phyloP scores from a whole-genome alignment of 2,329 filamentous ascomycete genomes.

The Epichloe aotearoae region DNA sequence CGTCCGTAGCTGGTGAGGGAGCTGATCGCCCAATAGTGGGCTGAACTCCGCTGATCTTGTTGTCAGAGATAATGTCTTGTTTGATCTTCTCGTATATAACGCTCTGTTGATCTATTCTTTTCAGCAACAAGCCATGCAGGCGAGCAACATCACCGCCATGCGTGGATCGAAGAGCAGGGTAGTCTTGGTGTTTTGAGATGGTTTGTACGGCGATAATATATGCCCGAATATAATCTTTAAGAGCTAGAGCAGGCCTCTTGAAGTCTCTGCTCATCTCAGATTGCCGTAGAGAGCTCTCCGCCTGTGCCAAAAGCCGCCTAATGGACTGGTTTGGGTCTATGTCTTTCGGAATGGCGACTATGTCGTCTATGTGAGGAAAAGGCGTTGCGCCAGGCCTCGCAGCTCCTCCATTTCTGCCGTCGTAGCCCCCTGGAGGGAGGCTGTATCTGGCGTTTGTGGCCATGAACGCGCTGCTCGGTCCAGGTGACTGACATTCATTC shows the following conservation, averaged over 20 bases:
- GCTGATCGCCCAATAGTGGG: constrained; percentile 19
- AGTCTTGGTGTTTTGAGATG: constrained; percentile 66
- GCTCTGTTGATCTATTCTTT: constrained; percentile 34
- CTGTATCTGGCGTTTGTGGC: constrained; percentile 18
- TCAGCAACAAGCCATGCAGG: constrained; percentile 36
- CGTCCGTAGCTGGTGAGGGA: constrained; percentile 8
- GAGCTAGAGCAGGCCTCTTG: constrained; percentile 57
- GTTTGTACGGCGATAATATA: constrained; percentile 65
- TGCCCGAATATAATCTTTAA: constrained; percentile 73
- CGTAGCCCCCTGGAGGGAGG: constrained; percentile 15
- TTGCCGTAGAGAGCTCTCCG: constrained; percentile 40
- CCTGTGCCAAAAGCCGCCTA: constrained; percentile 38
- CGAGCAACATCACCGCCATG: constrained; percentile 30
- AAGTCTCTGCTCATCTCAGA: constrained; percentile 52
- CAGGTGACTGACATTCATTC: constrained; percentile 1
- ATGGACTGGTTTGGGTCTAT: constrained; percentile 37
- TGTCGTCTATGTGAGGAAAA: constrained; percentile 41
- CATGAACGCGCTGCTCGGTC: constrained; percentile 11
- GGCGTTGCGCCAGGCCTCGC: constrained; percentile 17
- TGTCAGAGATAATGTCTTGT: constrained; percentile 47
- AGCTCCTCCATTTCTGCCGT: constrained; percentile 16
- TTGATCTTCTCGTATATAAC: constrained; percentile 44
- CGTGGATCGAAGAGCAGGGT: constrained; percentile 47
- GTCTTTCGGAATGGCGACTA: constrained; percentile 32
- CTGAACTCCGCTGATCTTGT: constrained; percentile 45